Conservation (phyloP, 2,329 filamentous ascomycete genomes). For the Parascedosporium putredinis region DNA sequence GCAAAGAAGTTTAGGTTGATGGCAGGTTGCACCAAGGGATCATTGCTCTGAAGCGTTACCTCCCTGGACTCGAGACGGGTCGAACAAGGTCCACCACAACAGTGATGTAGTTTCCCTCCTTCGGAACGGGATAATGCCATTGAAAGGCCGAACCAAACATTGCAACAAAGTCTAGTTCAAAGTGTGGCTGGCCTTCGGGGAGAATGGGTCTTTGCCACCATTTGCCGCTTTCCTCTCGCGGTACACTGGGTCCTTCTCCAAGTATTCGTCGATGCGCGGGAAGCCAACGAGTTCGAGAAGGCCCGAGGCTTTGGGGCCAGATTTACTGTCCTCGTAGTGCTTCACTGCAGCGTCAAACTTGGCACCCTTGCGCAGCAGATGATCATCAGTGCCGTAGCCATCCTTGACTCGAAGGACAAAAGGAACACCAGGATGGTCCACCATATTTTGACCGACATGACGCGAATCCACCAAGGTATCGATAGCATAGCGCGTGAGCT, state of each 20-base stretch:
- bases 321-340: slow-evolving; percentile 26
- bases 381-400: slow-evolving; percentile 27
- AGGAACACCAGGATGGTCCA: slow-evolving; percentile 36
- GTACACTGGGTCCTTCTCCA: slow-evolving; percentile 39
- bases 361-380: slow-evolving; percentile 27
- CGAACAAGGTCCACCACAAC: slow-evolving; percentile 40
- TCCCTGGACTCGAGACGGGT: slow-evolving; percentile 34
- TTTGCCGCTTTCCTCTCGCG: slow-evolving; percentile 28
- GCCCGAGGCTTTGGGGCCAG: slow-evolving; percentile 29
- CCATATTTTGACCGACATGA: slow-evolving; percentile 35
- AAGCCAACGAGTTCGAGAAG: slow-evolving; percentile 43
- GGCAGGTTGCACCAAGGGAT: slow-evolving; percentile 46
- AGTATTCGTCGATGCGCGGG: slow-evolving; percentile 43
- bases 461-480: slow-evolving; percentile 28
- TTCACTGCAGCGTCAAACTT: slow-evolving; percentile 23
- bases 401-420: slow-evolving; percentile 36
- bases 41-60: slow-evolving; percentile 43
- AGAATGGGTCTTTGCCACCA: slow-evolving; percentile 40
- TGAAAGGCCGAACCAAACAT: slow-evolving; percentile 43
- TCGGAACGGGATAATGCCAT: slow-evolving; percentile 32
- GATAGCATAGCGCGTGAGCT: slow-evolving; percentile 27
- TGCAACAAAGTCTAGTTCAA: slow-evolving; percentile 51
- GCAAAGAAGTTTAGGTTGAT: slow-evolving; percentile 52
- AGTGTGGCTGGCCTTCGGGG: slow-evolving; percentile 46
- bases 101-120: slow-evolving; percentile 39